Conservation (phyloP, 345 rosid genomes). For the Lepidium aucheri region DNA sequence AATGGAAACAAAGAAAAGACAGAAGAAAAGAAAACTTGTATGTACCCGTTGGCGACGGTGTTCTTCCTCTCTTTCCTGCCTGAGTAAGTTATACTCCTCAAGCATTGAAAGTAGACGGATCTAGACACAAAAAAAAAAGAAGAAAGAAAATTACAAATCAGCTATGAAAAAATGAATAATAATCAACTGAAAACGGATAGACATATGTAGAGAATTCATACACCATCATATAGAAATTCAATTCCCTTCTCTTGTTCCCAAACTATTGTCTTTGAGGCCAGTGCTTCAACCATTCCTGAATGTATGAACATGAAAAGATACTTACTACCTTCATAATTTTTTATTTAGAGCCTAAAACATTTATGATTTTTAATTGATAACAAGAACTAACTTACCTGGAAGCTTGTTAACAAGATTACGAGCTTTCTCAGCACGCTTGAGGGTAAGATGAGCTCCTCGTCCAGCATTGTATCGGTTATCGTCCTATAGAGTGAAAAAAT, state of each 20-base stretch:
- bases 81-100: slow-evolving; percentile 63
- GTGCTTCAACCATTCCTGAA: slow-evolving; percentile 81
- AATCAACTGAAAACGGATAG: background rate
- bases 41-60: slow-evolving; percentile 75
- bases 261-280: slow-evolving; percentile 68
- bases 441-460: slow-evolving; percentile 91
- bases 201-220: slow-evolving; percentile 29
- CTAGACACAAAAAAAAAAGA: slow-evolving; percentile 28
- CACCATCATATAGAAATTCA: slow-evolving; percentile 88
- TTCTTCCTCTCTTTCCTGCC: slow-evolving; percentile 96
- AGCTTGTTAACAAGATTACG: slow-evolving; percentile 86
- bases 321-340: background rate
- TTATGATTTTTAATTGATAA: background rate
- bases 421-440: slow-evolving; percentile 98
- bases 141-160: background rate
- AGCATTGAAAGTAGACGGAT: slow-evolving; percentile 83
- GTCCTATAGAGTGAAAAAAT: slow-evolving; percentile 44
- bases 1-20: background rate
- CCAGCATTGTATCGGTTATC: slow-evolving; percentile 97
- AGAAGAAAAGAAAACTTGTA: background rate
- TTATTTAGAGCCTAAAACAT: background rate
- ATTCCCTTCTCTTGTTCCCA: slow-evolving; percentile 88
- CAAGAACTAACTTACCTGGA: slow-evolving; percentile 52
- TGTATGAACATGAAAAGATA: background rate
- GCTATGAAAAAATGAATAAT: background rate